phyloP scores from a whole-genome alignment of 2,329 filamentous ascomycete genomes.

The Alternaria atra region DNA sequence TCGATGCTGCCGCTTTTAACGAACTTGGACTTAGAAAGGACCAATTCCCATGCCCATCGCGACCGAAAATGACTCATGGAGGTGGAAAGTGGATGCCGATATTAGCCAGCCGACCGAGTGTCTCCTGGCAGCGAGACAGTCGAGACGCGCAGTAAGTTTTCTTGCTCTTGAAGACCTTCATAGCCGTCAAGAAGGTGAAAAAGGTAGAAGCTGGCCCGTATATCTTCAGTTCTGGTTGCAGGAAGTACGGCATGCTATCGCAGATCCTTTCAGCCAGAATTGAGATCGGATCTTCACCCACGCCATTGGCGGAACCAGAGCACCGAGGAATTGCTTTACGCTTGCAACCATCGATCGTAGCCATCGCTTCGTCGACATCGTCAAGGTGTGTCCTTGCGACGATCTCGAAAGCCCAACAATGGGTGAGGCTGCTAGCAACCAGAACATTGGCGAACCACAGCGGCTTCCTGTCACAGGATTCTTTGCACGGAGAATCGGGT shows the following conservation, averaged over 20 bases:
- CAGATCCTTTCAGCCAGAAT: conserved; percentile 12
- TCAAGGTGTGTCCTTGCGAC: conserved; percentile 3
- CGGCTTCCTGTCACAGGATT: background rate
- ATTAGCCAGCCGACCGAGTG: background rate
- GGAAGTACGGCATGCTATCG: conserved; percentile 8
- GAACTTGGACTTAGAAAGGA: background rate
- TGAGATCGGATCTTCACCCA: background rate
- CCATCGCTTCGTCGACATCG: background rate
- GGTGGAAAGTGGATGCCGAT: conserved; percentile 5
- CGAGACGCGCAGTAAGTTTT: background rate
- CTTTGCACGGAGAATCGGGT: background rate
- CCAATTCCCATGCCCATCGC: too few relatives aligned
- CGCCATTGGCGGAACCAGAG: background rate
- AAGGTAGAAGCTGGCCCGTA: background rate
- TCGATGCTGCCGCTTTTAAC: background rate
- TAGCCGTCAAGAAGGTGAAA: conserved; percentile 9
- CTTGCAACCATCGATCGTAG: background rate
- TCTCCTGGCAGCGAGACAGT: background rate
- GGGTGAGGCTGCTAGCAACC: conserved; percentile 12
- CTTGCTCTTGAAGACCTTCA: conserved; percentile 2
- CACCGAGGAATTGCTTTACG: background rate
- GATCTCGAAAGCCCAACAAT: conserved; percentile 17
- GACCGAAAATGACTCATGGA: background rate
- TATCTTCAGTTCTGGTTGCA: conserved; percentile 13
- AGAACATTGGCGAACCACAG: conserved; percentile 18